Evolutionary conservation across 2,329 filamentous ascomycete species (phyloP).

Genomic region (Daldinia sp.): DNA sequence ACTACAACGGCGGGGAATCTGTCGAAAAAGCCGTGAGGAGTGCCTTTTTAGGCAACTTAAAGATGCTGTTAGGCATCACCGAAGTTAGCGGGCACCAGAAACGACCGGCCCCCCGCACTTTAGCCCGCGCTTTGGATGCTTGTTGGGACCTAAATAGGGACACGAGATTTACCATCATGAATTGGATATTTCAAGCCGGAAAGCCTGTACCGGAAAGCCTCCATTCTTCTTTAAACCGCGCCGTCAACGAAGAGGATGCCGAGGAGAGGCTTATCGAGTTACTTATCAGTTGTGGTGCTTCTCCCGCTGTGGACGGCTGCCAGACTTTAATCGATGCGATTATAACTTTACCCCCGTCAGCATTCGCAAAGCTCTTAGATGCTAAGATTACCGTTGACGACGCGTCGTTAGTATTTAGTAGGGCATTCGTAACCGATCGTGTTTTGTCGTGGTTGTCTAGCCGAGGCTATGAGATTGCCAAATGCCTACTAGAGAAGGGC

Average conservation of each 20-base stretch:
- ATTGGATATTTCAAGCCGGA: constrained; percentile 61
- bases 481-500: constrained; percentile 59
- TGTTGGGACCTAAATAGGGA: constrained; percentile 60
- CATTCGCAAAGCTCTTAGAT: constrained; percentile 55
- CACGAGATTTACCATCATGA: constrained; percentile 57
- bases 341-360: constrained; percentile 49
- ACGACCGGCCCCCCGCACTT: constrained; percentile 56
- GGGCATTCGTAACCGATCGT: constrained; percentile 54
- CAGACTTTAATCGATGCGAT: constrained; percentile 61
- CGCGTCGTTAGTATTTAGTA: constrained; percentile 55
- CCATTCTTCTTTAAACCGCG: constrained; percentile 59
- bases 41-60: constrained; percentile 59
- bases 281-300: constrained; percentile 61
- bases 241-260: constrained; percentile 61
- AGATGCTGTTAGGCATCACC: constrained; percentile 60
- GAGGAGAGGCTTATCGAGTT: constrained; percentile 58
- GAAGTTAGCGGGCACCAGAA: constrained; percentile 52
- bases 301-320: constrained; percentile 59
- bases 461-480: constrained; percentile 56
- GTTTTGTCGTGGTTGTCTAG: constrained; percentile 57
- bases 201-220: constrained; percentile 58
- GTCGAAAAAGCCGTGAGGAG: constrained; percentile 63
- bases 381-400: constrained; percentile 53
- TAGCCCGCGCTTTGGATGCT: constrained; percentile 61
- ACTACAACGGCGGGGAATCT: constrained; percentile 63